A percentile compares a stretch with the other conserved stretches of the same genome.
These are phyloP conservation scores for Penicillium angulare DNA, from an alignment of 495 filamentous ascomycete species.

Conservation along the genomic window DNA sequence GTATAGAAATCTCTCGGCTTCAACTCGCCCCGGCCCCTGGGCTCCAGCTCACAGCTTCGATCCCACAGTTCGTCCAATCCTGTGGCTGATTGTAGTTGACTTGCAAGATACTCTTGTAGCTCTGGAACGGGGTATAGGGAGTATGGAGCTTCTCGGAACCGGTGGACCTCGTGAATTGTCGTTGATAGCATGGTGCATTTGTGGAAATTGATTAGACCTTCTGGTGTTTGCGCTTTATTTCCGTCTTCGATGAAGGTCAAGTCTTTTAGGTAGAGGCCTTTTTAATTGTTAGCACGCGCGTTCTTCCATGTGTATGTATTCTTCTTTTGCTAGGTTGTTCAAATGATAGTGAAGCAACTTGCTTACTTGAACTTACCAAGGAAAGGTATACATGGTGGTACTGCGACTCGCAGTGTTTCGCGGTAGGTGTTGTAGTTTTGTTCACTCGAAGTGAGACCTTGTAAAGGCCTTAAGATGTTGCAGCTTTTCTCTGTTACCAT, in stretches of 20 bases:
- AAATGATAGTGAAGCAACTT: background rate
- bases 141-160: constrained; percentile 88
- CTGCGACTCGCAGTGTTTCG: constrained; percentile 74
- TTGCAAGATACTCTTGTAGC: constrained; percentile 87
- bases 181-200: constrained; percentile 93
- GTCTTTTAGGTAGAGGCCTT: constrained; percentile 90
- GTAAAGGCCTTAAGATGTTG: constrained; percentile 72
- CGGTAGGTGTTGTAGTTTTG: constrained; percentile 91
- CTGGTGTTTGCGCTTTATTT: constrained; percentile 84
- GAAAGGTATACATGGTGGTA: constrained; percentile 92
- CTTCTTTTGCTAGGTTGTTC: background rate
- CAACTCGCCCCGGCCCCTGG: constrained; percentile 76
- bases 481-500: constrained; percentile 74
- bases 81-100: constrained; percentile 76
- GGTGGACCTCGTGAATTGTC: constrained; percentile 87
- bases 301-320: no score
- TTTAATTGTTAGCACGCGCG: no score
- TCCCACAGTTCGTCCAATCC: constrained; percentile 95
- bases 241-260: constrained; percentile 96
- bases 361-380: constrained; percentile 61
- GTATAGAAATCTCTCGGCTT: constrained; percentile 34
- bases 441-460: constrained; percentile 83
- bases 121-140: constrained; percentile 77
- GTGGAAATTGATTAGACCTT: constrained; percentile 88
- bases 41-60: constrained; percentile 79